These are phyloP conservation scores for Ceratobasidium sp. DNA, from an alignment of 1,284 basidiomycete species.

Conservation along the genomic window DNA sequence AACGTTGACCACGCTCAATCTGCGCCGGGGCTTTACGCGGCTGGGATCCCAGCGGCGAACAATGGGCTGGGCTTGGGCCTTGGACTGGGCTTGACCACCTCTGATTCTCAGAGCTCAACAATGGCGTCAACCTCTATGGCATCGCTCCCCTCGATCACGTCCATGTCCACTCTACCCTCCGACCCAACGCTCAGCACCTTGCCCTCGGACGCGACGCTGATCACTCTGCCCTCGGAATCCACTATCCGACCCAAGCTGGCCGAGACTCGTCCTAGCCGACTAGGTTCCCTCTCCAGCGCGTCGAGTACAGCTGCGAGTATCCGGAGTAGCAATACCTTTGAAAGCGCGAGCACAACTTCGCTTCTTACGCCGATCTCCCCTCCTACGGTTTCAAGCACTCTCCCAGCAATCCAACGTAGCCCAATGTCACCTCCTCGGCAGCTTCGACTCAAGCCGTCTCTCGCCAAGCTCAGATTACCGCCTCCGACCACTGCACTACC, in stretches of 20 bases:
- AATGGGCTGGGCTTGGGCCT: conserved; percentile 10
- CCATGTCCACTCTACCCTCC: conserved; percentile 18
- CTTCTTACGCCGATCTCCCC: conserved; percentile 30
- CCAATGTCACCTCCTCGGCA: conserved; percentile 11
- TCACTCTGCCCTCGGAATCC: conserved; percentile 15
- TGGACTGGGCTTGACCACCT: conserved; percentile 10
- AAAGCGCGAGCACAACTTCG: conserved; percentile 21
- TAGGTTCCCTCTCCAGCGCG: conserved; percentile 24
- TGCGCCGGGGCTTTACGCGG: conserved; percentile 1
- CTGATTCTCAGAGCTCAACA: conserved; percentile 11
- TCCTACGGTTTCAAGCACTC: background rate
- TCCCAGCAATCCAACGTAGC: background rate
- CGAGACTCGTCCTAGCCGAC: conserved; percentile 21
- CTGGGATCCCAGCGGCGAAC: background rate
- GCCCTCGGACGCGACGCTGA: background rate
- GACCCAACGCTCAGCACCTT: background rate
- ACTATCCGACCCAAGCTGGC: conserved; percentile 5
- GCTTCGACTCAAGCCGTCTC: conserved; percentile 18
- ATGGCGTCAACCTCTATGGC: conserved; percentile 16
- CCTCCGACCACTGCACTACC: background rate
- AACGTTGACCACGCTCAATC: conserved; percentile 13
- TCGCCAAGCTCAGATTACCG: background rate
- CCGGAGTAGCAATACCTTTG: conserved; percentile 5
- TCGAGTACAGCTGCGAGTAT: conserved; percentile 7
- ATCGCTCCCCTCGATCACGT: conserved; percentile 6